Evolutionary conservation across 2,329 filamentous ascomycete genomes (phyloP), one percentile per base, ranked within the genome.

Genomic region (Alternaria metachromatica): DNA sequence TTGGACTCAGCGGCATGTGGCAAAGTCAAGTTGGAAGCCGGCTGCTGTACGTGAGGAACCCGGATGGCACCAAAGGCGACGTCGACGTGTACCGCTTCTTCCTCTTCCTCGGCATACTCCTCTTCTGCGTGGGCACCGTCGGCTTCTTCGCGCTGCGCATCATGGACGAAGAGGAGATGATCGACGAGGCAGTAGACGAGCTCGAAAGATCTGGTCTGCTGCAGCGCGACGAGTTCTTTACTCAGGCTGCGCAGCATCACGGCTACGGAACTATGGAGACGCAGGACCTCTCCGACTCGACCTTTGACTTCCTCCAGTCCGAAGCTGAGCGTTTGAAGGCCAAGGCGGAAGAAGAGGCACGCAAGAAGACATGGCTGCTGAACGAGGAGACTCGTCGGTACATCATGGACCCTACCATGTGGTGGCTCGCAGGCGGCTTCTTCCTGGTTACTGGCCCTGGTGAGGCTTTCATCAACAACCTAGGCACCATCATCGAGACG

Each of bases 381-480:
- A 98, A 98, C 73, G 93, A 92, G 48, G 95, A 97, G 78, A 98
- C 96, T 0, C 86, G 89, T 12, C 86, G 89, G 4, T 99, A 98
- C 79, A 85, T 99, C 10, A 86, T 88, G 23, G 96, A 99, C 71
- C 89, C 87, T 64, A 97, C 94, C 12, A 98, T 98, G 95, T 99
- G 95, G 95, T 92, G 90, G 77, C 90, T 99, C 70, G 93, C 95
- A 0, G 83, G 90, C 1, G 94, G 94, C 20, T 98, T 99, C 81
- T 93, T 98, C 80, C 87, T 98, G 66, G 92, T 97, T 72, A 92
- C 94, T 58, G 96, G 96, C 0, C 95, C 96, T 0, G 95, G 94
- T n/a, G 96, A 99, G 81, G 92, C 95, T 11, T 99, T 97, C 79
- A 94, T 98, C 82, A 99, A 98, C 82, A 99, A 98, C 73, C 82